phyloP scores from a whole-genome alignment of 441 rosid genomes.

The Pelargonium fulgidum region DNA sequence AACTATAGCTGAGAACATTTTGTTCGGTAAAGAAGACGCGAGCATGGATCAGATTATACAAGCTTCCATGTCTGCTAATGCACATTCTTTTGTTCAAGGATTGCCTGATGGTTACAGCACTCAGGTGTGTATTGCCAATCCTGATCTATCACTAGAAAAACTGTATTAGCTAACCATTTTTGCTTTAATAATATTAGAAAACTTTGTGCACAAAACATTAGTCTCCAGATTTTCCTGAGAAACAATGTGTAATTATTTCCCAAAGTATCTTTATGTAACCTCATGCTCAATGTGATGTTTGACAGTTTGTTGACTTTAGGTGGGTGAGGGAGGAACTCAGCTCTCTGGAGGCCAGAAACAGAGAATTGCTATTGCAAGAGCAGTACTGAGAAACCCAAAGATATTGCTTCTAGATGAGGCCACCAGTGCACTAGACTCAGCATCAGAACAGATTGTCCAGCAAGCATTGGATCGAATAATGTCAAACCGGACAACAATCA shows the following conservation, averaged over 20 bases:
- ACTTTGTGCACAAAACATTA: too few species aligned
- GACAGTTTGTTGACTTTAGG: conserved; percentile 23
- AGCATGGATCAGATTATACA: conserved; percentile 45
- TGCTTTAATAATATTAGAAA: background rate
- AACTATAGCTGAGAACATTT: conserved; percentile 51
- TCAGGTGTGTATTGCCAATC: conserved; percentile 34
- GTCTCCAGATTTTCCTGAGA: too few species aligned
- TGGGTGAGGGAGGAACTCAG: conserved; percentile 61
- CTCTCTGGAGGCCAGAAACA: conserved; percentile 71
- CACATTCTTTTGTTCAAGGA: conserved; percentile 57
- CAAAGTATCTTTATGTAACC: too few species aligned
- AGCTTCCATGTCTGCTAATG: conserved; percentile 57
- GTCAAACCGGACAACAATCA: conserved; percentile 48
- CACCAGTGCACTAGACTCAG: conserved; percentile 59
- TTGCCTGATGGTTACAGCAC: conserved; percentile 60
- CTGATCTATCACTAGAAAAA: too few species aligned
- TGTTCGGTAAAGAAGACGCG: conserved; percentile 61
- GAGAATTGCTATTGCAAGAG: conserved; percentile 64
- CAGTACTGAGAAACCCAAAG: conserved; percentile 53
- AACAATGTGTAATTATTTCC: background rate
- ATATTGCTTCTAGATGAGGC: conserved; percentile 63
- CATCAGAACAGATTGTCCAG: conserved; percentile 54
- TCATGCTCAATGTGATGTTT: too few species aligned
- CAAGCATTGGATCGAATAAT: conserved; percentile 55
- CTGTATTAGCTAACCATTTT: too few species aligned